Evolutionary conservation across 2,329 filamentous ascomycete species (phyloP), one percentile per base, ranked within the genome.

Genomic region (Aspergillus brasiliensis): DNA sequence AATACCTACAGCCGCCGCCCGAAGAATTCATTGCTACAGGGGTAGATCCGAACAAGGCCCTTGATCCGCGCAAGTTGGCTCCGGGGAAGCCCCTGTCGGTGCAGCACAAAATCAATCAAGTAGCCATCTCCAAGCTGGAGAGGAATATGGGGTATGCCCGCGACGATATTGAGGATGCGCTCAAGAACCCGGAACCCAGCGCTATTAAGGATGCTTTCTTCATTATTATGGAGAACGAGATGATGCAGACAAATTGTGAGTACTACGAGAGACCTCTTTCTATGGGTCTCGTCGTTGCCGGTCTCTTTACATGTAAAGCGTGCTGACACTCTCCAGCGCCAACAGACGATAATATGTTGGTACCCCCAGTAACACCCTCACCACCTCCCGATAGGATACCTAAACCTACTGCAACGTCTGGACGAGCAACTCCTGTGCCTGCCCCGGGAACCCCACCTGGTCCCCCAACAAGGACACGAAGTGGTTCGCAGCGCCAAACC

Each of bases 201-300:
- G 93, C 95, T 10, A 97, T 99, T 82, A 99, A 99, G 79, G 95
- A 99, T 78, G 95, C 95, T 1, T 99, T 98, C 79, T 88, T 97
- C 78, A 99, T 99, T 75, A 92, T 99, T 25, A 88, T 94, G 56
- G 95, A 99, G 77, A 98, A 98, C 74, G 95, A 97, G 76, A 86
- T 98, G 74, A 98, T 98, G 93, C 91, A 93, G 75, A 89, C 88
- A 57, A 96, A 92, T 75, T 92, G 91, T 96, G 82, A 86, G 91
- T 87, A 8, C 25, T 21, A 13, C 10, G 42, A n/a, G 40, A 13
- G 28, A 5, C 38, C 8, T n/a, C 8, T 17, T 23, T 5, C 31
- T 21, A 46, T 17, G 23, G 11, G 31, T 25, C 38, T 23, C 19
- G 10, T 21, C n/a, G 21, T 48, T 10, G 25, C 13, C n/a, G 13